phyloP scores from a whole-genome alignment of 2,329 filamentous ascomycete species.

The Hypoxylon sp. region DNA sequence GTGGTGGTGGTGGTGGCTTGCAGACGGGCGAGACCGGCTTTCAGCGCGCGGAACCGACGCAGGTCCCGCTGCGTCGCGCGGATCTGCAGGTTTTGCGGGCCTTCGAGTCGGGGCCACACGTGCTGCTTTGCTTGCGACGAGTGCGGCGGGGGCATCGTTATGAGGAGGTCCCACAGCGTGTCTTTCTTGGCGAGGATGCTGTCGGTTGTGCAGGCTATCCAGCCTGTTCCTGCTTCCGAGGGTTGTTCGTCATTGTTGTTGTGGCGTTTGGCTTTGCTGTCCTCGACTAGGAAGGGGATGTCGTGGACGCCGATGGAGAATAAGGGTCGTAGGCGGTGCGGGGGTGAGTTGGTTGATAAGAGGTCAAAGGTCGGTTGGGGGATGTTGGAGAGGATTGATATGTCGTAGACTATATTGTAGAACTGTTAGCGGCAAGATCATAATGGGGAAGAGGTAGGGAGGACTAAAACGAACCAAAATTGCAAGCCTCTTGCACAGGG shows the following conservation, averaged over 20 bases:
- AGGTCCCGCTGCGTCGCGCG: conserved; percentile 92
- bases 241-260: conserved; percentile 46
- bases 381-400: conserved; percentile 92
- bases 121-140: conserved; percentile 65
- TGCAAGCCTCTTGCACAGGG: conserved; percentile 84
- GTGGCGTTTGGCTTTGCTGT: conserved; percentile 59
- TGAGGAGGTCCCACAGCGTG: conserved; percentile 86
- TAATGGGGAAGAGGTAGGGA: background rate
- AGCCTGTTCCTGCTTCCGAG: conserved; percentile 67
- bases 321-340: conserved; percentile 78
- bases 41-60: conserved; percentile 77
- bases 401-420: conserved; percentile 80
- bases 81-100: conserved; percentile 68
- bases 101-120: conserved; percentile 80
- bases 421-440: conserved; percentile 29
- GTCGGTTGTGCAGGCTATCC: conserved; percentile 96
- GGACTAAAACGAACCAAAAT: conserved; percentile 73
- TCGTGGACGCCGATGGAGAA: conserved; percentile 95
- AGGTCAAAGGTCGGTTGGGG: conserved; percentile 76
- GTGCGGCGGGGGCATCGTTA: conserved; percentile 77
- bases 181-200: conserved; percentile 89
- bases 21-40: conserved; percentile 66
- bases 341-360: conserved; percentile 68
- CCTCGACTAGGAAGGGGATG: conserved; percentile 77
- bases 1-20: conserved; percentile 32